These are phyloP conservation scores for Penicillium ucsense DNA, from an alignment of 495 filamentous ascomycete species.

Conservation along the genomic window DNA sequence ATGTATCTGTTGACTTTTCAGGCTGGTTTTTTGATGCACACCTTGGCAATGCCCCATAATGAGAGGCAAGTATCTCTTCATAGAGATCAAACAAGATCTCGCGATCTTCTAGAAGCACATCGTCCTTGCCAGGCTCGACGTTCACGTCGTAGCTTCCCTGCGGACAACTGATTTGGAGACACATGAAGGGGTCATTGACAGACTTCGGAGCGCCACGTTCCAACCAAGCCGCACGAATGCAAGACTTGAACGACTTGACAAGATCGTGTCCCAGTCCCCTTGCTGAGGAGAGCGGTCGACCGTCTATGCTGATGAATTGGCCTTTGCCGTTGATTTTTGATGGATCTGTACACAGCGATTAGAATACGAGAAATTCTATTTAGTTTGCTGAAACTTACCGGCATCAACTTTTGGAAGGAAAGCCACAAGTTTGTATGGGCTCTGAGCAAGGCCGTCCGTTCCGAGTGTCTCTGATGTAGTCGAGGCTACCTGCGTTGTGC, in stretches of 20 bases:
- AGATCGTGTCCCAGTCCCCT: slow-evolving; percentile 62
- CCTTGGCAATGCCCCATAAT: slow-evolving; percentile 41
- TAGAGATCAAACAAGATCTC: slow-evolving; percentile 41
- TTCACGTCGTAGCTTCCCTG: slow-evolving; percentile 73
- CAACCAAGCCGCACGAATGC: slow-evolving; percentile 34
- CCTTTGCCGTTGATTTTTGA: slow-evolving; percentile 48
- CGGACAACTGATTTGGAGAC: slow-evolving; percentile 63
- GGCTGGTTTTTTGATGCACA: background rate
- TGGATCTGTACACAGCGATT: slow-evolving; percentile 23
- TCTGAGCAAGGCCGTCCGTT: slow-evolving; percentile 3
- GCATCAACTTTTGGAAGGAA: slow-evolving; percentile 47
- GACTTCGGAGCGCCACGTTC: slow-evolving; percentile 8
- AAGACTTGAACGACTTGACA: slow-evolving; percentile 46
- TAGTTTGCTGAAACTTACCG: slow-evolving; percentile 16
- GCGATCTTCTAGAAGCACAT: slow-evolving; percentile 67
- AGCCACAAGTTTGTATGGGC: slow-evolving; percentile 40
- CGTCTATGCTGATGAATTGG: slow-evolving; percentile 67
- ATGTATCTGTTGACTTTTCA: slow-evolving; percentile 2
- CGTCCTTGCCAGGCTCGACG: slow-evolving; percentile 83
- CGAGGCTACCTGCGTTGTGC: slow-evolving; percentile 28
- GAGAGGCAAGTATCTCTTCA: slow-evolving; percentile 42
- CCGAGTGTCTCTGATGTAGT: slow-evolving; percentile 4
- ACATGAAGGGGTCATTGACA: slow-evolving; percentile 59
- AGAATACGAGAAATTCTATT: background rate
- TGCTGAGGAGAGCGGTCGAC: slow-evolving; percentile 56